A percentile compares a stretch with the other conserved stretches of the same genome.
These are phyloP conservation scores for Astrocystis sublimbata DNA, from an alignment of 495 filamentous ascomycete genomes.

Conservation along the genomic window DNA sequence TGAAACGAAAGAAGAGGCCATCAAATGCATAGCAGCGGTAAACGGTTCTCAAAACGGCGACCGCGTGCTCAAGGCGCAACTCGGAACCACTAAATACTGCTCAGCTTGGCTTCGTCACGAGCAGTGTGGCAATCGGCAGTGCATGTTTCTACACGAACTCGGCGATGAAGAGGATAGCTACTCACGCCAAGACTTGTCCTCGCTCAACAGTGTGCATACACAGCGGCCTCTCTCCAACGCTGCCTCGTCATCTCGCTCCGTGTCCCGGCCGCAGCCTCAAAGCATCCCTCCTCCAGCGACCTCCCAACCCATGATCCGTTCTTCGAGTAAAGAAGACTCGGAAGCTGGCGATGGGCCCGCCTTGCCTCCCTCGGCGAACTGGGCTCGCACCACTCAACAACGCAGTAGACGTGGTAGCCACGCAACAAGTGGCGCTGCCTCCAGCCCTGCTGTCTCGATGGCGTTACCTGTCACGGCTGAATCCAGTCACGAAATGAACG, in stretches of 20 bases:
- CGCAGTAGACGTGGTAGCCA: constrained; percentile 73
- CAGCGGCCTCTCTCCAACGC: constrained; percentile 62
- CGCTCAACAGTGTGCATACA: constrained; percentile 84
- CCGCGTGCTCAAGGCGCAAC: constrained; percentile 82
- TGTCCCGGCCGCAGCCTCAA: constrained; percentile 53
- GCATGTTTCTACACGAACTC: constrained; percentile 96
- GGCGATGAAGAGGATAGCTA: constrained; percentile 97
- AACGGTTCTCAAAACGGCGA: constrained; percentile 92
- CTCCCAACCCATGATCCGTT: constrained; percentile 70
- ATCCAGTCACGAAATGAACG: constrained; percentile 37
- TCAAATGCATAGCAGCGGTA: constrained; percentile 83
- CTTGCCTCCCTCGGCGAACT: constrained; percentile 88
- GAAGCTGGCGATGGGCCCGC: constrained; percentile 75
- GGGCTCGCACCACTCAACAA: constrained; percentile 79
- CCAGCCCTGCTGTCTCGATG: constrained; percentile 74
- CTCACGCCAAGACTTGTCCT: constrained; percentile 90
- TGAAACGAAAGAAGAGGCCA: constrained; percentile 81
- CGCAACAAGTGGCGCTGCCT: constrained; percentile 72
- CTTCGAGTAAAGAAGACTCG: constrained; percentile 74
- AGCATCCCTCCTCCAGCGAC: constrained; percentile 52
- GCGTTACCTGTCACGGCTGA: constrained; percentile 57
- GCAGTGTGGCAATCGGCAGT: constrained; percentile 87
- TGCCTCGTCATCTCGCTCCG: constrained; percentile 48
- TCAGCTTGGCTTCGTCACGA: constrained; percentile 94
- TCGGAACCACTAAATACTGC: constrained; percentile 98